Evolutionary conservation across 495 filamentous ascomycete genomes (phyloP).

Genomic region (Podospora bellae-mahoneyi): DNA sequence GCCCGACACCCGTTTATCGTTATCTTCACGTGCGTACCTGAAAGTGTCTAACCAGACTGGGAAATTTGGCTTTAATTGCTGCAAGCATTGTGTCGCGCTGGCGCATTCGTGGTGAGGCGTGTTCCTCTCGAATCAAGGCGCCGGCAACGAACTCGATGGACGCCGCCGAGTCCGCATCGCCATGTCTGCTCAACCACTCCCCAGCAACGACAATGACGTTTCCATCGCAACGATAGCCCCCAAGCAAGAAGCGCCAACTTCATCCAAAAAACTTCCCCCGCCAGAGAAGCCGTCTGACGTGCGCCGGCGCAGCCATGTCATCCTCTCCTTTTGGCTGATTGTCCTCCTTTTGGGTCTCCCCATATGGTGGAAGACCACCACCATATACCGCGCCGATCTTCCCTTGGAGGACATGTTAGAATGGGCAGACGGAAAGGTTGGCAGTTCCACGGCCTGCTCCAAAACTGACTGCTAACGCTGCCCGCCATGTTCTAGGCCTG

Average conservation of each 20-base stretch:
- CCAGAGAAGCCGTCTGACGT: slow-evolving; percentile 70
- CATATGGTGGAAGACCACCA: slow-evolving; percentile 96
- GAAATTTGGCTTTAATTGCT: slow-evolving; percentile 13
- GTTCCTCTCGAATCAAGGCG: slow-evolving; percentile 2
- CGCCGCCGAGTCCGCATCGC: slow-evolving; percentile 18
- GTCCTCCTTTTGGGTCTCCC: slow-evolving; percentile 82
- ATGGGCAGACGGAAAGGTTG: slow-evolving; percentile 90
- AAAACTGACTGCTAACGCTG: slow-evolving; percentile 5
- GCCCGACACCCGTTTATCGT: not conserved
- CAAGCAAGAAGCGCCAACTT: not conserved
- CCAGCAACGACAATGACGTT: slow-evolving; percentile 19
- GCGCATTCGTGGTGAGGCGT: slow-evolving; percentile 1
- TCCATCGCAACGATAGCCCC: slow-evolving; percentile 2
- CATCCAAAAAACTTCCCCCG: slow-evolving; percentile 53
- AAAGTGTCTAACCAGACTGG: not conserved
- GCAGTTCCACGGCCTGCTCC: slow-evolving; percentile 15
- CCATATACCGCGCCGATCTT: slow-evolving; percentile 82
- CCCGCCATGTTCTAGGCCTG: slow-evolving; percentile 59
- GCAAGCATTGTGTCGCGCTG: not conserved
- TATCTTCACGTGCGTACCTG: slow-evolving; percentile 8
- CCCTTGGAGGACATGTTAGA: slow-evolving; percentile 83
- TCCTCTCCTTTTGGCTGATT: slow-evolving; percentile 88
- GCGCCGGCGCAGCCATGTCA: slow-evolving; percentile 64
- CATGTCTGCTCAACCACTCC: slow-evolving; percentile 31
- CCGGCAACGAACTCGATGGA: slow-evolving; percentile 10